These are phyloP conservation scores for Silene noctiflora DNA, from an alignment of 179 eudicot genomes.

Conservation along the genomic window DNA sequence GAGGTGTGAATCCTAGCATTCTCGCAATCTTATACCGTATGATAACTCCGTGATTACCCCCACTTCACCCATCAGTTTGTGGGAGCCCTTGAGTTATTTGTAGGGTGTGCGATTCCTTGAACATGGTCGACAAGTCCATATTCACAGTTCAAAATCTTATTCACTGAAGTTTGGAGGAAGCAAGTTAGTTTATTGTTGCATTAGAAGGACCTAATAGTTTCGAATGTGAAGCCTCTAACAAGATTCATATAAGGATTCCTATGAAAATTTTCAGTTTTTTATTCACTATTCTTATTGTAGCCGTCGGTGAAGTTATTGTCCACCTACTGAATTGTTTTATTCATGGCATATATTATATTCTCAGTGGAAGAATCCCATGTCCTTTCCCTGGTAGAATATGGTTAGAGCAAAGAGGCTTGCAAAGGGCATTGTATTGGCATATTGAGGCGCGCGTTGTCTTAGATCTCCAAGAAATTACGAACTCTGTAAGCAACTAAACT, in stretches of 20 bases:
- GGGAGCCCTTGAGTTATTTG: not conserved
- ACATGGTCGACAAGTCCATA: not conserved
- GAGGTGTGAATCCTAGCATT: too few relatives aligned
- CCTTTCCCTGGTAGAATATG: slow-evolving; percentile 95
- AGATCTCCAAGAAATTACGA: slow-evolving; percentile 81
- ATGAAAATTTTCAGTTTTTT: not conserved
- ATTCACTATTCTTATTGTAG: not conserved
- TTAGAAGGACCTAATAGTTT: not conserved
- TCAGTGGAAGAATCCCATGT: slow-evolving; percentile 90
- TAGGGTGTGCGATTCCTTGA: not conserved
- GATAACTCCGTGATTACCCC: not conserved
- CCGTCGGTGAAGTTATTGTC: not conserved
- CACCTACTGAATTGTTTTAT: slow-evolving; percentile 9
- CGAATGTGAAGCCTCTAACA: not conserved
- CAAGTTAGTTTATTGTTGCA: not conserved
- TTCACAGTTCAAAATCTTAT: not conserved
- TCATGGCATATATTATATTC: slow-evolving; percentile 24
- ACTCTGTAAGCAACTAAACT: slow-evolving; percentile 49
- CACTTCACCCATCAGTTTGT: too few relatives aligned
- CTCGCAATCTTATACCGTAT: too few relatives aligned
- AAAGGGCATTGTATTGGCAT: slow-evolving; percentile 93
- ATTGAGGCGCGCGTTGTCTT: slow-evolving; percentile 97
- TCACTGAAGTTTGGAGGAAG: not conserved
- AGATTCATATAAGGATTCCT: not conserved
- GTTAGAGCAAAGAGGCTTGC: slow-evolving; percentile 96